Evolutionary conservation across 2,329 filamentous ascomycete genomes (phyloP).

Genomic region (Colletotrichum lini): DNA sequence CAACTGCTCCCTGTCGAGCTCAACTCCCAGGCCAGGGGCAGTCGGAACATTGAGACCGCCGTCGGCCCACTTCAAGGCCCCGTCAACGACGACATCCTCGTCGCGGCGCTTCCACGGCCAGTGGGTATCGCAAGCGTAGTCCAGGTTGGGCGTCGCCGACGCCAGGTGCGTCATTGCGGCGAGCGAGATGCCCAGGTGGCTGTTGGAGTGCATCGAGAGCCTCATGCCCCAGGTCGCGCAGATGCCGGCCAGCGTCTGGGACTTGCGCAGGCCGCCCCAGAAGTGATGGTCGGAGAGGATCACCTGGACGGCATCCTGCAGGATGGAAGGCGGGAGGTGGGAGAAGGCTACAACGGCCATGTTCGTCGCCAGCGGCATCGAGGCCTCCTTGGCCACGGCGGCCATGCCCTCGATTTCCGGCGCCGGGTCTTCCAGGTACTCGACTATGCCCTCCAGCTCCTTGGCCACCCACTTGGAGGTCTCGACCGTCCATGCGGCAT

Average conservation of each 20-base stretch:
- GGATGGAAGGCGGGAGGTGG: slow-evolving; percentile 56
- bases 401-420: slow-evolving; percentile 60
- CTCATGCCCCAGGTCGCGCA: slow-evolving; percentile 57
- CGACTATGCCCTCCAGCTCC: slow-evolving; percentile 54
- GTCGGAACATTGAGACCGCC: slow-evolving; percentile 54
- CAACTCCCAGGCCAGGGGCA: slow-evolving; percentile 53
- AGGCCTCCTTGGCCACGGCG: slow-evolving; percentile 55
- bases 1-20: slow-evolving; percentile 55
- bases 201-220: slow-evolving; percentile 61
- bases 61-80: slow-evolving; percentile 53
- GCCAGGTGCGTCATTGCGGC: slow-evolving; percentile 61
- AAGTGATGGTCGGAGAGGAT: slow-evolving; percentile 60
- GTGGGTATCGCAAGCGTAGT: slow-evolving; percentile 61
- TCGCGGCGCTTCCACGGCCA: slow-evolving; percentile 61
- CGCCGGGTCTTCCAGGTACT: slow-evolving; percentile 58
- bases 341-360: slow-evolving; percentile 60
- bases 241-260: slow-evolving; percentile 55
- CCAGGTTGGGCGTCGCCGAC: slow-evolving; percentile 56
- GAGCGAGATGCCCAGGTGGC: slow-evolving; percentile 58
- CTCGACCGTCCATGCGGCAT: slow-evolving; percentile 57
- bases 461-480: slow-evolving; percentile 57
- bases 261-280: slow-evolving; percentile 59
- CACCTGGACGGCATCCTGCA: slow-evolving; percentile 57
- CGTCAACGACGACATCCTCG: slow-evolving; percentile 58
- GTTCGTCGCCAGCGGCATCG: slow-evolving; percentile 60